Base-by-base conservation (phyloP, 1,284 basidiomycete genomes). In the Tilletia horrida region DNA sequence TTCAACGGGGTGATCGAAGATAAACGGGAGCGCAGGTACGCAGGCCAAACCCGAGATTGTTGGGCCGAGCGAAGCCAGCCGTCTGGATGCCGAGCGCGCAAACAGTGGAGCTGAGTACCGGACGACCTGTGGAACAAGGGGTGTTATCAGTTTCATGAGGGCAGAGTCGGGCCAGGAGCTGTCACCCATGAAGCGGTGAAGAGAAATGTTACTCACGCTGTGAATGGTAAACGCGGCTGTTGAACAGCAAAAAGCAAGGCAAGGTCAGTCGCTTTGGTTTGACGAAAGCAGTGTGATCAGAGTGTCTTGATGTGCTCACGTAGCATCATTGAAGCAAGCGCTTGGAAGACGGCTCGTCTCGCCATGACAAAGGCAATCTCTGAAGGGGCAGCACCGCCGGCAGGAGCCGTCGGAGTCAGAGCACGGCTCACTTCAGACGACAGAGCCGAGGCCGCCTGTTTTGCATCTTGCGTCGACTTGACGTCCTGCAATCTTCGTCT, bases 1-100 rank as follows among this genome's bases (percentile, higher is more conserved):
- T 72, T 86, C 85, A 65, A 85, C 84, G 66, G 84, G 80, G 47
- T 78, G 68, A 64, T 82, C 80, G 66, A 77, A 79, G 27, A 73
- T 14, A 63, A 71, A 71, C 11, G 74, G 80, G 35, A 75, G 50
- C 0, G 69, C 71, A 9, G 75, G 75, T 4, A 82, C 82, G 61
- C 82, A 77, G n/a, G 80, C 71, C 16, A 83, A 69, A 59, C 91
- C 91, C 1, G 89, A 89, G 27, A 86, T 73, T 0, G 92, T 93
- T 2, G 92, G 92, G 18, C 91, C 92, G 89, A 91, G 92, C 1
- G 87, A 84, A 76, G 79, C 88, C 47, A 92, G 73, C 48, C 88
- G 85, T 2, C 86, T 84, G 75, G 87, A 91, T 67, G 85, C 83
- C 25, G 84, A 85, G 73, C 88, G 89, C 43, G 84, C 85, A 79